Base-by-base conservation (phyloP, 164 flowering plant genomes). In the Magnolia kwangsiensis region DNA sequence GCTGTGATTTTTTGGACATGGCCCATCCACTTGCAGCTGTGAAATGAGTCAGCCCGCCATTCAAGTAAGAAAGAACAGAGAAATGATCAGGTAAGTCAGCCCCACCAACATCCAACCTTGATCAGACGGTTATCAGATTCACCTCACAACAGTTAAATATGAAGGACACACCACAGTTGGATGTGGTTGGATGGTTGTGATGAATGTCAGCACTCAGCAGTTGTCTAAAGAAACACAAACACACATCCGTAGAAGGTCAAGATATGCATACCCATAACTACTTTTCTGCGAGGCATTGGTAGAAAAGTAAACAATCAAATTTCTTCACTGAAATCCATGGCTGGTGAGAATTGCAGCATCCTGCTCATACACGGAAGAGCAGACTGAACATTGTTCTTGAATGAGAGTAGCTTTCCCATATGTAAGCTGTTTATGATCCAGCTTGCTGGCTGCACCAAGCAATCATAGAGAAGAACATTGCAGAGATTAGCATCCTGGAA, bases 341-440 rank as follows among this genome's bases (percentile, higher is more conserved):
- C 68, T 63, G 65, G 50, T 72, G 63, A 72, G 51, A 78, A 74
- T 63, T 76, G 65, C 7, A 68, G 73, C 37, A 50, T 73, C 76
- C 65, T 81, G 50, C 72, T 20, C 50, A 78, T 14, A 0, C 81
- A 78, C 50, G 51, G 72, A 75, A 71, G 61, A 51, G 75, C 74
- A 23, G 79, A 68, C 24, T 21, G 73, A 27, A 72, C 63, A 37
- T 79, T 75, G 79, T 82, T 80, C 74, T 76, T 64, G 31, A 87
- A 66, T 73, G 91, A 93, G 79, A 87, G 87, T 18, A 91, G 88
- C 80, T 79, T 84, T 73, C 96, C 92, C 29, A 72, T 80, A 79
- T 84, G 81, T 77, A 92, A 87, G 87, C 98, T 87, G 81, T 80
- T 83, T 75, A 87, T 82, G 58, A 94, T 86, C 98, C 98, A 94